Conservation (phyloP, 768 basidiomycete genomes). For the Leucogyrophana mollusca region DNA sequence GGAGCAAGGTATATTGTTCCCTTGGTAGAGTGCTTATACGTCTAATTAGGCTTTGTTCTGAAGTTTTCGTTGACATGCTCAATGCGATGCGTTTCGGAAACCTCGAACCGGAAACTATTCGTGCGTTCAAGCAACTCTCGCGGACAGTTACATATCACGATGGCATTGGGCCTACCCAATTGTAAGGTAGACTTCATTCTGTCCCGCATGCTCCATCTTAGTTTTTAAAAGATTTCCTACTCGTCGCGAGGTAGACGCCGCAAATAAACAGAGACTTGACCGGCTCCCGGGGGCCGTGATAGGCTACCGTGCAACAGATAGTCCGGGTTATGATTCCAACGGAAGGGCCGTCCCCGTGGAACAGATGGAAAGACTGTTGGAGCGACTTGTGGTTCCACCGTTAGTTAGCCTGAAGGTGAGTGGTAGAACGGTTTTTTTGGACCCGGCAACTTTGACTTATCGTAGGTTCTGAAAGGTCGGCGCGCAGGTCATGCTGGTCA, state of each 20-base stretch:
- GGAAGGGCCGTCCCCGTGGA: constrained; percentile 33
- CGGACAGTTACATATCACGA: constrained; percentile 64
- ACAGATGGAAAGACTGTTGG: constrained; percentile 45
- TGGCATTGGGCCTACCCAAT: constrained; percentile 77
- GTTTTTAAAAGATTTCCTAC: constrained; percentile 57
- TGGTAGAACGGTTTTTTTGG: background rate
- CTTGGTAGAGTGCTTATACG: background rate
- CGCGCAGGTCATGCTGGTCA: constrained; percentile 85
- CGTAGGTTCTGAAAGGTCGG: constrained; percentile 46
- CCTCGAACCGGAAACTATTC: constrained; percentile 40
- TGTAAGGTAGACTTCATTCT: constrained; percentile 42
- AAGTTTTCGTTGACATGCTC: constrained; percentile 80
- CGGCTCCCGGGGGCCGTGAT: constrained; percentile 37
- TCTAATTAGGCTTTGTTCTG: background rate
- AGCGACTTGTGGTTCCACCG: constrained; percentile 60
- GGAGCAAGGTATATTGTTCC: constrained; percentile 54
- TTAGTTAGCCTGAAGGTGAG: constrained; percentile 47
- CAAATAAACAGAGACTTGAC: constrained; percentile 55
- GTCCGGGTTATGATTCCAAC: constrained; percentile 43
- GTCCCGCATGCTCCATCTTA: background rate
- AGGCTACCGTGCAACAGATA: constrained; percentile 46
- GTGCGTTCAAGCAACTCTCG: constrained; percentile 53
- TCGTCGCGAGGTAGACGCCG: constrained; percentile 66
- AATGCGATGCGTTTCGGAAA: constrained; percentile 84
- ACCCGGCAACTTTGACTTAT: constrained; percentile 2